Evolutionary conservation across 176 grass and related monocot genomes (phyloP).

Genomic region (Musa itinerans): DNA sequence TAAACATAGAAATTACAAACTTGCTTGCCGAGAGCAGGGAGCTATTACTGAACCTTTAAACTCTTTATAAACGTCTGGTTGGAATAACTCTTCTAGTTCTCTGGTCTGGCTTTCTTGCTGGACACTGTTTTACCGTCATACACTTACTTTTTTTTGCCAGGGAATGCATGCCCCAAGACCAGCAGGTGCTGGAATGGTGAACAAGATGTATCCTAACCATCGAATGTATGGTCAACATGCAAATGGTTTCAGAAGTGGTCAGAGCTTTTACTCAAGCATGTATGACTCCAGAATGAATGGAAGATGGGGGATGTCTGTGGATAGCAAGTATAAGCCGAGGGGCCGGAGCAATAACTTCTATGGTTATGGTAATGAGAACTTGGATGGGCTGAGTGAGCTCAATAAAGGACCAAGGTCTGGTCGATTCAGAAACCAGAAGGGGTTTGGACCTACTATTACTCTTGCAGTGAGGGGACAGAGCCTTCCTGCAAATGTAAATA

Average conservation of each 20-base stretch:
- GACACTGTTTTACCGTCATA: background rate
- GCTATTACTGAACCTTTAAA: no score
- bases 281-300: slow-evolving; percentile 49
- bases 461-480: slow-evolving; percentile 34
- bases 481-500: slow-evolving; percentile 18
- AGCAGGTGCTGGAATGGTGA: slow-evolving; percentile 30
- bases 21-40: no score
- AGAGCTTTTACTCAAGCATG: slow-evolving; percentile 51
- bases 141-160: background rate
- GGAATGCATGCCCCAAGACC: slow-evolving; percentile 11
- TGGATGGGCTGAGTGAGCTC: slow-evolving; percentile 72
- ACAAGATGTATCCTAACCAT: slow-evolving; percentile 47
- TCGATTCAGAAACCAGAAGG: slow-evolving; percentile 42
- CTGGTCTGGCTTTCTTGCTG: background rate
- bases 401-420: slow-evolving; percentile 72
- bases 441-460: slow-evolving; percentile 21
- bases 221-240: slow-evolving; percentile 42
- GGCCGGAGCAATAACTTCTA: slow-evolving; percentile 49
- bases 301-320: slow-evolving; percentile 43
- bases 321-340: slow-evolving; percentile 56
- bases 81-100: background rate
- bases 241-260: slow-evolving; percentile 36
- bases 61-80: background rate
- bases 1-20: no score
- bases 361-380: slow-evolving; percentile 45